These are phyloP conservation scores for Aphanomyces invadans DNA, from an alignment of 352 stramenopile genomes.

Conservation along the genomic window DNA sequence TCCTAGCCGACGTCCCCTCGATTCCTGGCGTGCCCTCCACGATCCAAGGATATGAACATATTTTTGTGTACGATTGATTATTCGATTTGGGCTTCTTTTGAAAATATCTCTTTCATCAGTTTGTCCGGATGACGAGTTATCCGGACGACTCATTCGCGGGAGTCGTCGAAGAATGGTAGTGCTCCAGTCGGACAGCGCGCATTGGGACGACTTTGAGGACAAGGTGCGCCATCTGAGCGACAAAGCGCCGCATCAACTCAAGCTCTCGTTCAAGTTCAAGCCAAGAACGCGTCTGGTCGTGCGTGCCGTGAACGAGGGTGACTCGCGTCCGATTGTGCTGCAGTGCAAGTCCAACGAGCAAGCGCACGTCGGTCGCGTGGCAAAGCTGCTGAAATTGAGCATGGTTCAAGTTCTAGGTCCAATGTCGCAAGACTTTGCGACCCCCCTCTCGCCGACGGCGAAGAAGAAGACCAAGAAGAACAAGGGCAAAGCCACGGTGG, in stretches of 20 bases:
- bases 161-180: neutral
- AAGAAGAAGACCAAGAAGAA: neutral
- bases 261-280: constrained; percentile 9
- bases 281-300: neutral
- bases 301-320: neutral
- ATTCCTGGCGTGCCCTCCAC: too few species aligned
- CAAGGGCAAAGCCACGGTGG: neutral
- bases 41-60: too few species aligned
- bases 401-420: neutral
- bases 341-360: constrained; percentile 1
- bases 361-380: neutral
- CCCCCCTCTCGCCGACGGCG: neutral
- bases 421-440: neutral
- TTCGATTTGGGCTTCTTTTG: too few species aligned
- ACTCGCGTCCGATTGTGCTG: neutral
- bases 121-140: neutral
- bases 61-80: too few species aligned
- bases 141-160: too few species aligned
- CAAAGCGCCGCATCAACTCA: neutral
- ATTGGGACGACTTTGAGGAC: constrained; percentile 1
- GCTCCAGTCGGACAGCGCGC: neutral
- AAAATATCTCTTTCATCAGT: neutral
- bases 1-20: too few species aligned
- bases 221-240: neutral
- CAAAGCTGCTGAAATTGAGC: constrained; percentile 1